Conservation (phyloP, 306 rosid species). For the Castanopsis chinensis region DNA sequence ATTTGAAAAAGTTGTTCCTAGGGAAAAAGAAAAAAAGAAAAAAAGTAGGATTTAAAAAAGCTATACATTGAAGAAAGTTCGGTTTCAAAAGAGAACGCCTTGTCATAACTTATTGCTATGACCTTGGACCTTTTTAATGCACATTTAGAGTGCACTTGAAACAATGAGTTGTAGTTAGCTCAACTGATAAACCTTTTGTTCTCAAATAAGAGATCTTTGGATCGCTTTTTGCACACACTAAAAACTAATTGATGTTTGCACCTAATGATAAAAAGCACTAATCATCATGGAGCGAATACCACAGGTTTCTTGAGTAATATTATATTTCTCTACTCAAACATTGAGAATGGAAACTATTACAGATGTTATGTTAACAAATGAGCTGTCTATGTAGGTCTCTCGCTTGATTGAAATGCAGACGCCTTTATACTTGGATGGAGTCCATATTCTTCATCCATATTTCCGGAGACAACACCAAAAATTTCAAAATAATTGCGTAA, state of each 20-base stretch:
- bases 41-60: no score
- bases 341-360: not conserved
- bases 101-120: not conserved
- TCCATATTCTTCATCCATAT: conserved; percentile 64
- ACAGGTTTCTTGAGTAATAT: not conserved
- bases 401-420: conserved; percentile 95
- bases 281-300: no score
- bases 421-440: conserved; percentile 75
- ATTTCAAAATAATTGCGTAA: conserved; percentile 4
- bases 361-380: conserved; percentile 9
- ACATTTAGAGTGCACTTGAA: not conserved
- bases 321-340: not conserved
- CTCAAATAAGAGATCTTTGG: no score
- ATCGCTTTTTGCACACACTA: no score
- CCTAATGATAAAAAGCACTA: no score
- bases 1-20: no score
- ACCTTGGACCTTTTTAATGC: not conserved
- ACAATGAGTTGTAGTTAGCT: not conserved
- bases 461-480: conserved; percentile 54
- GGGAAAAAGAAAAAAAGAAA: no score
- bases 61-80: no score
- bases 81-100: not conserved
- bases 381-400: conserved; percentile 57
- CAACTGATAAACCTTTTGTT: no score
- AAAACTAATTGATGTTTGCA: no score